Evolutionary conservation across 177 flowering plant genomes (phyloP).

Genomic region (Vitis hybrid): DNA sequence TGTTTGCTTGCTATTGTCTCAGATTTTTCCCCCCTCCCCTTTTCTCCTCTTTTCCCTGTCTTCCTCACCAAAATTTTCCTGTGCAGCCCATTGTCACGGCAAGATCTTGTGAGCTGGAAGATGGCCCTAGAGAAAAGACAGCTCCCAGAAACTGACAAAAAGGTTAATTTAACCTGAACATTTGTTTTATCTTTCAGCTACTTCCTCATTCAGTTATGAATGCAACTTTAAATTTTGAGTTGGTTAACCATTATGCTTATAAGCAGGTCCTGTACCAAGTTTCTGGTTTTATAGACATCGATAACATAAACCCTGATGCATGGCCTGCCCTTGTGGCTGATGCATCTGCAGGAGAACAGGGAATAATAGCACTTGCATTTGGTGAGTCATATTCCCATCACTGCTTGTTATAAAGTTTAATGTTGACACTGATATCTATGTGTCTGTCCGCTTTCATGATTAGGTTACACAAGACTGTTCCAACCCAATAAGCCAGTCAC

Average conservation of each 20-base stretch:
- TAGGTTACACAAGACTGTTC: conserved; percentile 91
- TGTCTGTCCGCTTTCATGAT: conserved; percentile 2
- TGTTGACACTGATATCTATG: conserved; percentile 5
- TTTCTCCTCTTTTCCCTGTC: neutral
- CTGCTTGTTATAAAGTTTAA: neutral
- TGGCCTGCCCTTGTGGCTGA: conserved; percentile 98
- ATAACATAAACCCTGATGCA: conserved; percentile 86
- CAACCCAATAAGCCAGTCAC: conserved; percentile 98
- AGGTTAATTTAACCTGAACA: conserved; percentile 42
- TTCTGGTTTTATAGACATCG: conserved; percentile 87
- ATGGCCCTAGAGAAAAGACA: conserved; percentile 81
- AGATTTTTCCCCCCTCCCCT: neutral
- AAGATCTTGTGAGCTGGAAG: conserved; percentile 98
- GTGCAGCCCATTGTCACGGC: conserved; percentile 91
- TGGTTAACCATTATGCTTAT: conserved; percentile 6
- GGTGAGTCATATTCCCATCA: conserved; percentile 41
- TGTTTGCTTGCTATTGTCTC: neutral
- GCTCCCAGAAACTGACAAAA: conserved; percentile 79
- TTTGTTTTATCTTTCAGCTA: neutral
- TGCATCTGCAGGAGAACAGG: conserved; percentile 74
- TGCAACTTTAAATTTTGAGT: neutral
- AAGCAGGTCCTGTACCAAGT: conserved; percentile 56
- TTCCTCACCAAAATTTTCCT: conserved; percentile 8
- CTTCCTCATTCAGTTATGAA: neutral
- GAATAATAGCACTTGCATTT: conserved; percentile 86